Evolutionary conservation across 2,329 filamentous ascomycete genomes (phyloP).

Genomic region (Graphilbum sp.): DNA sequence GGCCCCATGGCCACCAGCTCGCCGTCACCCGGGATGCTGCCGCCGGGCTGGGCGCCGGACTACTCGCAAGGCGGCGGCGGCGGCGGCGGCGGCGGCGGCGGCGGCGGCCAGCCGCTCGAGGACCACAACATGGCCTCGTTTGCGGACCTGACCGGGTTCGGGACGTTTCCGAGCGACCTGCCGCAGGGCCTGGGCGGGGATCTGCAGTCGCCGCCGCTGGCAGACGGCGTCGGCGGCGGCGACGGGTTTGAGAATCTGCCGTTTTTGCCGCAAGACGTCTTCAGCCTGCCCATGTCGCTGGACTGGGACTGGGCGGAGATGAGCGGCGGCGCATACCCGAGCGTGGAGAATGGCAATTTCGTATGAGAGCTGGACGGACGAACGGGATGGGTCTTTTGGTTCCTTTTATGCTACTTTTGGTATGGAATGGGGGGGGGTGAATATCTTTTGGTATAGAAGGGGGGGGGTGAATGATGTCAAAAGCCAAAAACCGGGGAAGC

Average conservation of each 20-base stretch:
- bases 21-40: conserved; percentile 27
- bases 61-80: conserved; percentile 1
- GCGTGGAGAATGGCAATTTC: conserved; percentile 45
- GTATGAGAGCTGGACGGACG: too few species aligned
- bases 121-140: conserved; percentile 18
- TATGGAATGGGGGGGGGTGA: too few species aligned
- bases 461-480: too few species aligned
- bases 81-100: neutral
- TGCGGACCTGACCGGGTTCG: conserved; percentile 28
- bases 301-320: conserved; percentile 73
- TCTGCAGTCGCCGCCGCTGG: conserved; percentile 19
- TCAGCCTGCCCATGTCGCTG: conserved; percentile 89
- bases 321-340: conserved; percentile 47
- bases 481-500: too few species aligned
- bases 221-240: too few species aligned
- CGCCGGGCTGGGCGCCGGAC: conserved; percentile 22
- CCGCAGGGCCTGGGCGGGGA: conserved; percentile 9
- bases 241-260: conserved; percentile 56
- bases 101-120: neutral
- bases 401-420: too few species aligned
- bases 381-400: too few species aligned
- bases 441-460: too few species aligned
- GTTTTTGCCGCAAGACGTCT: conserved; percentile 81
- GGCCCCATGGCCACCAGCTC: conserved; percentile 25
- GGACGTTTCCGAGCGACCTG: conserved; percentile 13